phyloP scores from a whole-genome alignment of 306 rosid species.

The Medicago ruthenica region DNA sequence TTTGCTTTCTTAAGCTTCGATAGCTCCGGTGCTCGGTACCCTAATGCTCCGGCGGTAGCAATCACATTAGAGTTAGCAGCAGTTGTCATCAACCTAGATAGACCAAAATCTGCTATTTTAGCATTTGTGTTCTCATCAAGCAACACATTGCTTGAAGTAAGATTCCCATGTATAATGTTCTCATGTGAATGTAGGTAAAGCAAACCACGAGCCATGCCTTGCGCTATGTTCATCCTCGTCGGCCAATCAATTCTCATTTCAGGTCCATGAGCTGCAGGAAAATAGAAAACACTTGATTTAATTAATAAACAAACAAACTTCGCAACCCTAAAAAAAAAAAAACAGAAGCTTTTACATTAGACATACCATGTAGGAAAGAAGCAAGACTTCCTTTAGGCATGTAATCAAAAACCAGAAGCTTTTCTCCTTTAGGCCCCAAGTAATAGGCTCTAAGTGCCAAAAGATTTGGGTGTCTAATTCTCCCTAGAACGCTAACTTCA shows the following conservation, averaged over 20 bases:
- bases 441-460: slow-evolving; percentile 85
- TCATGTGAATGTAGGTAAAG: slow-evolving; percentile 72
- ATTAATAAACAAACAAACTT: not conserved
- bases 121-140: slow-evolving; percentile 69
- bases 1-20: slow-evolving; percentile 84
- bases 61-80: slow-evolving; percentile 85
- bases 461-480: slow-evolving; percentile 81
- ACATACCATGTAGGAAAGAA: slow-evolving; percentile 79
- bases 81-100: slow-evolving; percentile 80
- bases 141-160: slow-evolving; percentile 77
- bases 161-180: slow-evolving; percentile 84
- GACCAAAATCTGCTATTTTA: slow-evolving; percentile 80
- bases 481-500: slow-evolving; percentile 73
- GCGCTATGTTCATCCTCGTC: slow-evolving; percentile 81
- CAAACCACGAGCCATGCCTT: slow-evolving; percentile 76
- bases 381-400: slow-evolving; percentile 83
- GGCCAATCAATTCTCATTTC: slow-evolving; percentile 79
- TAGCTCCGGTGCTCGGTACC: slow-evolving; percentile 91
- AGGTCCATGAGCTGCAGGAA: slow-evolving; percentile 69
- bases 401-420: slow-evolving; percentile 88
- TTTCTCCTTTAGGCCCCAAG: slow-evolving; percentile 89
- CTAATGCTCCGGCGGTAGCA: slow-evolving; percentile 85
- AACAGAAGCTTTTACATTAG: not conserved
- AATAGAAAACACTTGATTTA: not conserved
- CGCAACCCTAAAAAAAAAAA: not conserved